Base-by-base conservation (phyloP, 2,329 filamentous ascomycete species). In the Trichoderma hamatum region DNA sequence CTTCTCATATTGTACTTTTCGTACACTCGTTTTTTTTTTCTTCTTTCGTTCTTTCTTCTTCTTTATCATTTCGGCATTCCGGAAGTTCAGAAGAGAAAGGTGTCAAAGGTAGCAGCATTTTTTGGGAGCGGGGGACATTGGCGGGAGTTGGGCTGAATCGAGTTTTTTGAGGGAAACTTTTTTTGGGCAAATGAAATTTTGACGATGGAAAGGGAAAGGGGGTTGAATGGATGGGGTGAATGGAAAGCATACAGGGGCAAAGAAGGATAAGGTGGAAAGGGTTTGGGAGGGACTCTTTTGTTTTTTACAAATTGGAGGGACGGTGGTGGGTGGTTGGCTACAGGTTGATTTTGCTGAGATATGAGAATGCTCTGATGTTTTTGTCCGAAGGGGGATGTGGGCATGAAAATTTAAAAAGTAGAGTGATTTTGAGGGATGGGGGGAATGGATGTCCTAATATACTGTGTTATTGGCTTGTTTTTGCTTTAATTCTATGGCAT, bases 71-170 rank as follows among this genome's bases (percentile, higher is more conserved):
- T 55, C 34, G 56, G 56, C 56, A 43, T 28, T 51, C 39, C n/a
- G 16, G 30, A 43, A 32, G 52, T 58, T 66, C 28, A 54, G 54
- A 49, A 28, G 39, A 34, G 54, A 49, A 43, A 58, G 63, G 63
- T 66, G 54, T 66, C 63, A 66, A 49, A 49, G 63, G 63, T 51
- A 66, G 63, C 39, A 66, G 63, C 63, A 66, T 66, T 66, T 43
- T 66, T 43, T 21, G 51, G 49, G n/a, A 66, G 63, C 36, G 36
- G 63, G 63, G 63, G 63, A 34, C 32, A 54, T 24, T 67, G 62
- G 63, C 63, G 63, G 63, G 63, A 67, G 63, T 67, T 67, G 63
- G 63, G 52, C 46, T 54, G 49, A 63, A 54, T 55, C 30, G 34
- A 49, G 28, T 51, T 58, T 43, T 66, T 39, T 24, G 26, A 51